A percentile compares a stretch with the other conserved stretches of the same genome.
Evolutionary conservation across 805 yeast genomes (phyloP).

Genomic region (Lachancea fermentati): DNA sequence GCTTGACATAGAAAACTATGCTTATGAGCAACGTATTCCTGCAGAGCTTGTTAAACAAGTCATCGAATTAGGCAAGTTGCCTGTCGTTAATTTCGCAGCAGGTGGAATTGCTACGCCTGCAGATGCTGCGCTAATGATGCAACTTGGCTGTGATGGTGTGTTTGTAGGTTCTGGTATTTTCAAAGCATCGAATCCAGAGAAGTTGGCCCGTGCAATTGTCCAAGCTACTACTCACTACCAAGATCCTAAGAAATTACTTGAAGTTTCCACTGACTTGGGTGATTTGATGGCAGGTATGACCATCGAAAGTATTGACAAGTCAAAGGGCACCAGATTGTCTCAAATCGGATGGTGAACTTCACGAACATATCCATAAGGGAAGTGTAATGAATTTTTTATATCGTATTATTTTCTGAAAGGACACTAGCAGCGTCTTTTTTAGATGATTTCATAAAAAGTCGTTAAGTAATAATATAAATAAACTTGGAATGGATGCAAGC

Average conservation of each 20-base stretch:
- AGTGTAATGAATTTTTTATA: too few species aligned
- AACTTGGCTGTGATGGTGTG: constrained; percentile 72
- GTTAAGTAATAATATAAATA: background rate
- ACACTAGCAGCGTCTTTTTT: background rate
- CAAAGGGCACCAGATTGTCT: constrained; percentile 34
- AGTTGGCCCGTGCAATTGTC: constrained; percentile 72
- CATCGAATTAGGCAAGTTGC: constrained; percentile 50
- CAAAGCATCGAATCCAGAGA: constrained; percentile 66
- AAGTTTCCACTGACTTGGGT: constrained; percentile 65
- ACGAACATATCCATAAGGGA: background rate
- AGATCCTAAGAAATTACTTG: constrained; percentile 54
- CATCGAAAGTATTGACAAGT: constrained; percentile 42
- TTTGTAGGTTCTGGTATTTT: constrained; percentile 78
- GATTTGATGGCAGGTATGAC: constrained; percentile 71
- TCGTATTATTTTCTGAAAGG: background rate
- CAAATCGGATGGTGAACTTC: constrained; percentile 52
- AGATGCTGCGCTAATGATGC: constrained; percentile 82
- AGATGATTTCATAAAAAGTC: background rate
- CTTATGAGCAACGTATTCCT: constrained; percentile 56
- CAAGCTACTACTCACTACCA: constrained; percentile 69
- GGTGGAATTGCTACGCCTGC: constrained; percentile 89
- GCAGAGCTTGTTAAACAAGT: constrained; percentile 43
- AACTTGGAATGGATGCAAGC: background rate
- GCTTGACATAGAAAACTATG: constrained; percentile 44
- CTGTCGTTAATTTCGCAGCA: constrained; percentile 83